Conservation (phyloP, 495 filamentous ascomycete genomes). For the Annulohypoxylon moriforme region DNA sequence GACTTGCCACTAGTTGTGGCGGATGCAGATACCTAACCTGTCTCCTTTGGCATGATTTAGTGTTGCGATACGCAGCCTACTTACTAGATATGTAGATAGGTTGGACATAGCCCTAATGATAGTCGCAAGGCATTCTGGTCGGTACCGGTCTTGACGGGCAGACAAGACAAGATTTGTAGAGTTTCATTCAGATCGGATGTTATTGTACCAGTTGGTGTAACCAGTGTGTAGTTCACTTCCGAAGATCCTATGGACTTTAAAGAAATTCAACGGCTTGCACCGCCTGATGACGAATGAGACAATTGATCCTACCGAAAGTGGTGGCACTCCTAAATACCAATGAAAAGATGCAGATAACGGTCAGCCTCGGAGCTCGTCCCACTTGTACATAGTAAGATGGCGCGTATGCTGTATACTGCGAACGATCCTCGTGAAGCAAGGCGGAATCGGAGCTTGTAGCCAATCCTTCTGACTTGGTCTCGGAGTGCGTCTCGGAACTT, state of each 20-base stretch:
- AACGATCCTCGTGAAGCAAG: constrained; percentile 1
- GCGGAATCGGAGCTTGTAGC: constrained; percentile 26
- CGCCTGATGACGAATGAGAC: constrained; percentile 13
- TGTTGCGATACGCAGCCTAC: not conserved
- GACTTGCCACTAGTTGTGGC: not conserved
- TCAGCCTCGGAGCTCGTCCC: constrained; percentile 18
- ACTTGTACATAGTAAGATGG: constrained; percentile 1
- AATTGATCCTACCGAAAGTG: not conserved
- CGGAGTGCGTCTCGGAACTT: constrained; percentile 28
- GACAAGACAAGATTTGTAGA: not conserved
- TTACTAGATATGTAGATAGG: not conserved
- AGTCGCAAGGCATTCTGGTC: not conserved
- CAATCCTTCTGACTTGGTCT: constrained; percentile 1
- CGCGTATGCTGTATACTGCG: not conserved
- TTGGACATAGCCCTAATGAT: not conserved
- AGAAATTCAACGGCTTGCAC: not conserved
- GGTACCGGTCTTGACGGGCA: not conserved
- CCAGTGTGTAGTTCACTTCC: not conserved
- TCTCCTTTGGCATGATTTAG: not conserved
- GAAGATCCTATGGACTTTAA: not conserved
- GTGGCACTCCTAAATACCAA: not conserved
- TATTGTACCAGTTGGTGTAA: not conserved
- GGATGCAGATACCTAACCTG: not conserved
- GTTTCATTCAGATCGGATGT: not conserved
- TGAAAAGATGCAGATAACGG: constrained; percentile 11